Evolutionary conservation across 106 monocot species (phyloP), one percentile per base, ranked within the genome.

Genomic region (Allium cepa): DNA sequence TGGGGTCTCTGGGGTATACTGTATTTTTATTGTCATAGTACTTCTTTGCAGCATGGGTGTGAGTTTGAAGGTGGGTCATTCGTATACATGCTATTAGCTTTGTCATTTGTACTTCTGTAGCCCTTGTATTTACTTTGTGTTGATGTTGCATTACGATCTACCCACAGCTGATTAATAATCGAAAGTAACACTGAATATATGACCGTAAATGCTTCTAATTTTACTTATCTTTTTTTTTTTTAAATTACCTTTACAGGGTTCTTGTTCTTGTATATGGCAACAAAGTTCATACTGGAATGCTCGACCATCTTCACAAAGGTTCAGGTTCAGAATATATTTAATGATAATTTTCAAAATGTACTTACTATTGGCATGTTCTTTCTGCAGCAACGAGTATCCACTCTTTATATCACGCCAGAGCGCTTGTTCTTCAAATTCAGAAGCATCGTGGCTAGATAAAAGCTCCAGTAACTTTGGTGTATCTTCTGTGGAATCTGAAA

Each of bases 211-310:
- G 51, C 49, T 49, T 53, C 14, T 56, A 72, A 72, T 63, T 28
- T n/a, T 66, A 26, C 15, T 1, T n/a, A n/a, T n/a, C n/a, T n/a
- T n/a, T n/a, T 36, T 36, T 36, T 47, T 56, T 53, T 26, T 36
- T 17, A 49, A 59, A 45, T 3, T 17, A 8, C 53, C 53, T 18
- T 18, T 75, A 62, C 83, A 99, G 99, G 99, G 87, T 56, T 99
- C 99, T 15, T 87, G 99, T 59, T 99, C 99, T 51, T 84, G 92
- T 45, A 85, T 87, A 76, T 99, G 99, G 99, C 99, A 99, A 73
- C 82, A 90, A 60, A 78, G 84, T 77, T 83, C 99, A 64, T 99
- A 99, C 68, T 99, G 99, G 99, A 79, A 84, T 79, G 77, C 87
- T 63, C 90, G 90, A 3, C 90, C 92, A 36, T 88, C 85, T 27